Percentiles rank a stretch among this genome's conserved stretches.
Conservation (phyloP, 306 rosid genomes). For the Prunus dulcis region DNA sequence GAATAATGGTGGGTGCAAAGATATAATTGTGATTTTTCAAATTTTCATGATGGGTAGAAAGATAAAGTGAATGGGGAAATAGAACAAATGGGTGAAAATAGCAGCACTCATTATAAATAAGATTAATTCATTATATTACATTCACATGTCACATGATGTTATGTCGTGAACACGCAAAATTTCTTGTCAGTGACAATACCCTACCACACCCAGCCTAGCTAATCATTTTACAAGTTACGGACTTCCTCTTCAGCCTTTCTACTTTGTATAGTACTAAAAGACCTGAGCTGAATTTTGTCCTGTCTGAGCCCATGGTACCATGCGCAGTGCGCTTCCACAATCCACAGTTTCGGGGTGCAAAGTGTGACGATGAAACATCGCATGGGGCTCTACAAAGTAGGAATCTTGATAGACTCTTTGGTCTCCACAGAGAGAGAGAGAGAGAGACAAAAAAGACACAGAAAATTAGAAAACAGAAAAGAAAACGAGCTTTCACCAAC, state of each 20-base stretch:
- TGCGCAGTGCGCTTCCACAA: neutral
- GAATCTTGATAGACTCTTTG: neutral
- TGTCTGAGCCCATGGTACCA: neutral
- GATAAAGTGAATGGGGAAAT: no score
- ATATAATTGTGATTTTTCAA: no score
- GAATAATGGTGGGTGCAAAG: no score
- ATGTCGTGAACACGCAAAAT: no score
- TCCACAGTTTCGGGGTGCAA: neutral
- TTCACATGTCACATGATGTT: no score
- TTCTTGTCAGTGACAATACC: no score
- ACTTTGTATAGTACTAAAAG: neutral
- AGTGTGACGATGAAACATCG: neutral
- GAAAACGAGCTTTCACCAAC: constrained; percentile 44
- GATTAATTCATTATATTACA: no score
- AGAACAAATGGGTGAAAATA: no score
- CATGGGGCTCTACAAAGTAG: neutral
- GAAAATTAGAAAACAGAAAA: constrained; percentile 24
- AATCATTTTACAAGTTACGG: neutral
- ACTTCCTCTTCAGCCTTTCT: neutral
- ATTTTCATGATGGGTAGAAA: no score
- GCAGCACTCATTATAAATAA: no score
- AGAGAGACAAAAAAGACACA: constrained; percentile 20
- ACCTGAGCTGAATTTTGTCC: neutral
- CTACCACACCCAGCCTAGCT: neutral
- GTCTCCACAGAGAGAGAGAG: constrained; percentile 15